Evolutionary conservation across 1,284 basidiomycete species (phyloP), one percentile per base, ranked within the genome.

Genomic region (Tausonia pullulans): DNA sequence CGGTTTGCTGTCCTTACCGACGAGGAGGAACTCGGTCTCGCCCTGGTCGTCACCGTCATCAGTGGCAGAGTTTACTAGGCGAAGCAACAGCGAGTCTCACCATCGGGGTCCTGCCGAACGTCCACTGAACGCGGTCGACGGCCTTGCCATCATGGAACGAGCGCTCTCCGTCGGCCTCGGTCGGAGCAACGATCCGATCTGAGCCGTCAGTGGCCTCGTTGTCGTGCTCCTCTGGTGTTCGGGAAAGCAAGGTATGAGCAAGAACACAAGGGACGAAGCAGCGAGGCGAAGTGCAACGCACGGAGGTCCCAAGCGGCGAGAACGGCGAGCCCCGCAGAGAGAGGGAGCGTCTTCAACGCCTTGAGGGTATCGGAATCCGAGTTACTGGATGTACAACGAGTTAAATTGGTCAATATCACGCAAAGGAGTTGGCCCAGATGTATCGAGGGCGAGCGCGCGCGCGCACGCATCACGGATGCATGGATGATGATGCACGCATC

Each of bases 71-170:
- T 8, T n/a, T 14, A 58, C 11, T 10, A n/a, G 45, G 52, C 14
- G 27, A 14, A 14, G 5, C 11, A 9, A 10, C 10, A 50, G 41
- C 16, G 27, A 70, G 75, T 69, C 58, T 76, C 76, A 2, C 77
- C 68, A 77, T 66, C 13, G 77, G 77, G n/a, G 74, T 75, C 69
- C 77, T 78, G 69, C 69, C 75, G 67, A 72, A 77, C 65, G 70
- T 71, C 73, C 73, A 76, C 45, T 68, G 67, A 2, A 63, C 61
- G 8, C 61, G 39, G 4, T 62, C 61, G 10, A 11, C 60, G 14
- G 39, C 40, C 1, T 56, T 51, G 0, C n/a, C 56, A 16, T 43
- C 48, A 9, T 27, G 13, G 40, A 46, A 9, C 11, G 53, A 50
- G 46, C 14, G 16, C 59, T 65, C 55, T 8, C 64, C 64, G 50